Evolutionary conservation across 495 filamentous ascomycete genomes (phyloP), one percentile per base, ranked within the genome.

Genomic region (Rostrohypoxylon terebratum): DNA sequence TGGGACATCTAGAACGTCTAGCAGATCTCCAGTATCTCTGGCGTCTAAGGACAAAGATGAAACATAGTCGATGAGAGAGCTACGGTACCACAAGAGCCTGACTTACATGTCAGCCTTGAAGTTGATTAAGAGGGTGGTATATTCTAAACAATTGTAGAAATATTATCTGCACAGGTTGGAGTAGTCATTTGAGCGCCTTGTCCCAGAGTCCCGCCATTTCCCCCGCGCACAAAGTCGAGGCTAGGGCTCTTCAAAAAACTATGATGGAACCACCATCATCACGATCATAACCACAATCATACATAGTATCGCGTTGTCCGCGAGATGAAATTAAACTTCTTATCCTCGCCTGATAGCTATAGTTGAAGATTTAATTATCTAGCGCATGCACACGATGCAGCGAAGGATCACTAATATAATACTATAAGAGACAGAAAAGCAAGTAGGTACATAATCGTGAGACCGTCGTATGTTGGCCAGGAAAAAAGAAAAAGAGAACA

Each of bases 251-350:
- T 31, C 45, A 47, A 6, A 47, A 6, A 31, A 4, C 25, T 33
- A 23, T 11, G 21, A 38, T 68, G 64, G 47, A 16, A 33, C 47
- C 59, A 68, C 59, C 2, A 18, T 55, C 25, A 53, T 67, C 69
- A 11, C 51, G 42, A 59, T 47, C 55, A 18, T 59, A 50, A 57
- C 50, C 51, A 34, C 25, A n/a, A n/a, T n/a, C n/a, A n/a, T n/a
- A n/a, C n/a, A n/a, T n/a, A n/a, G n/a, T n/a, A 55, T 44, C 55
- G 36, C 60, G 70, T 68, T 69, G 18, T 42, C 36, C 48, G 44
- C 28, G 20, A 50, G 53, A 57, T 68, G 36, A 14, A 20, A 38
- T 38, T 21, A 31, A 58, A 10, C 23, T 33, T 18, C 21, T 21
- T 0, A 59, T 18, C 23, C n/a, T 40, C 40, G 66, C 42, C 57